Base-by-base conservation (phyloP, 2,329 filamentous ascomycete species). In the Triangularia setosa region DNA sequence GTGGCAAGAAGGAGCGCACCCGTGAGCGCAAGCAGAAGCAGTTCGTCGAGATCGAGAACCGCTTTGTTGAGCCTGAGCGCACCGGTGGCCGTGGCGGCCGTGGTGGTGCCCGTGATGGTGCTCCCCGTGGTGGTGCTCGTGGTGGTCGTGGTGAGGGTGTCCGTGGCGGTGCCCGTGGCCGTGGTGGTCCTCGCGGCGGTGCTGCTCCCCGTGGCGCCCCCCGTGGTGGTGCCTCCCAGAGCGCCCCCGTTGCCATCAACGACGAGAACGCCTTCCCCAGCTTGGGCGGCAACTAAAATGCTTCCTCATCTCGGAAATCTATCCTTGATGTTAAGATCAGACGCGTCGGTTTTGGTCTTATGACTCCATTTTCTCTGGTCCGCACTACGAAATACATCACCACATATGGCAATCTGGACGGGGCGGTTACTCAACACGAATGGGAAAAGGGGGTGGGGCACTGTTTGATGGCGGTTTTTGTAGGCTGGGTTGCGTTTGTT, bases 1-100 rank as follows among this genome's bases (percentile, higher is more conserved):
- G 82, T 68, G 90, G 89, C 81, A 97, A 97, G 89, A 79, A 87
- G 78, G 84, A 86, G 83, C 91, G 91, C 76, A 88, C 94, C 83
- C 92, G 92, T 76, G 90, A 94, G 84, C 90, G 90, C 82, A 95
- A 95, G 87, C 86, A 90, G 81, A 97, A 97, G 90, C 87, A 91
- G 79, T 80, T 90, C 77, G 78, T 98, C 73, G 92, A 96, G 75
- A 91, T 97, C 70, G 93, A 97, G 79, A 87, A 93, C 81, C 87
- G 90, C 75, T 92, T 85, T 77, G 84, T 91, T 72, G 91, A 94
- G 82, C 83, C 85, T 65, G 84, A 88, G 72, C 86, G 87, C 70
- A 79, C 83, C 70, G 83, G 85, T 71, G 82, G 83, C 72, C 79
- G 83, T 70, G 75, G 79, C 57, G 79, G 83, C 64, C 81, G 81